A percentile compares a stretch with the other conserved stretches of the same genome.
Conservation (phyloP, 2,329 filamentous ascomycete genomes). For the Hortaea sp. region DNA sequence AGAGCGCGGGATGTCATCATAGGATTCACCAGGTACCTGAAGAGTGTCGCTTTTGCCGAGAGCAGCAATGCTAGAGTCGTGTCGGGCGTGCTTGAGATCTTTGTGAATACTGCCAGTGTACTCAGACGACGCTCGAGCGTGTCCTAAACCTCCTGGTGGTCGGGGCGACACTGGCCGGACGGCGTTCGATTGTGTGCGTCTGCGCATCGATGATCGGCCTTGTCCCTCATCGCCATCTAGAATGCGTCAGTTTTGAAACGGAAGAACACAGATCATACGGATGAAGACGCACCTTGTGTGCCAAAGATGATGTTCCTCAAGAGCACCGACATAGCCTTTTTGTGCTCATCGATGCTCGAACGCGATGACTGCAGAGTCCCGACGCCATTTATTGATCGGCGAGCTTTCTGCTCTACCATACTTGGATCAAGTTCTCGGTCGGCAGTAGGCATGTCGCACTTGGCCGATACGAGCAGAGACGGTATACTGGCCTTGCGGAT, state of each 20-base stretch:
- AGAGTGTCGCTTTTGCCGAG: slow-evolving; percentile 17
- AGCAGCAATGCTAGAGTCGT: slow-evolving; percentile 23
- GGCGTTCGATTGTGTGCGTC: slow-evolving; percentile 36
- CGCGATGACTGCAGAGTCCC: slow-evolving; percentile 64
- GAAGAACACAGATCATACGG: background rate
- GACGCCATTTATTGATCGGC: slow-evolving; percentile 50
- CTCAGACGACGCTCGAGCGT: slow-evolving; percentile 40
- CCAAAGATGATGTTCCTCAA: slow-evolving; percentile 60
- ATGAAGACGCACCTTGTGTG: slow-evolving; percentile 47
- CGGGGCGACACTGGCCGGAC: slow-evolving; percentile 31
- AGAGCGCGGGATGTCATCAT: slow-evolving; percentile 38
- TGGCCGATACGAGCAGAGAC: slow-evolving; percentile 74
- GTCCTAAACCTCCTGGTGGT: slow-evolving; percentile 27
- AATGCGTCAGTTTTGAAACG: slow-evolving; percentile 10
- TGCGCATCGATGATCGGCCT: slow-evolving; percentile 24
- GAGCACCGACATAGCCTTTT: slow-evolving; percentile 66
- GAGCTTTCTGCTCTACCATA: slow-evolving; percentile 55
- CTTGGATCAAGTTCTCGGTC: slow-evolving; percentile 62
- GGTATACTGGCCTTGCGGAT: slow-evolving; percentile 64
- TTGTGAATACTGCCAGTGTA: slow-evolving; percentile 25
- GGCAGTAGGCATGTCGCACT: slow-evolving; percentile 70
- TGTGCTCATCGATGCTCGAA: slow-evolving; percentile 60
- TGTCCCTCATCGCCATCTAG: background rate
- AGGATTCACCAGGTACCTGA: slow-evolving; percentile 27
- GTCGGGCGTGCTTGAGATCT: slow-evolving; percentile 19